phyloP scores from a whole-genome alignment of 495 filamentous ascomycete genomes.

The Neurospora sp. region DNA sequence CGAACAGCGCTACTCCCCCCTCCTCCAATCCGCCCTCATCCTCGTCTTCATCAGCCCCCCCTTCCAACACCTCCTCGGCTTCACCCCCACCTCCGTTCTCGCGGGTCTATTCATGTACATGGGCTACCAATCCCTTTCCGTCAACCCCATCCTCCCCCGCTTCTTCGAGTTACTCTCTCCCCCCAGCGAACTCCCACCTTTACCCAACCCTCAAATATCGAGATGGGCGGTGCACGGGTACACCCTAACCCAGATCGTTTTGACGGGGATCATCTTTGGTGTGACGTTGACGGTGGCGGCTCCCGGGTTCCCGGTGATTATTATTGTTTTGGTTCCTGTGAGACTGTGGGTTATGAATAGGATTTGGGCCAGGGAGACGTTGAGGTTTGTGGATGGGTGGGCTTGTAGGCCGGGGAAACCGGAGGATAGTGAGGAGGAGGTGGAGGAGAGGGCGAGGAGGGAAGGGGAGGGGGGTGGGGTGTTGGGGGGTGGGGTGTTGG shows the following conservation, averaged over 20 bases:
- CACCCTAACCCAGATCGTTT: slow-evolving; percentile 50
- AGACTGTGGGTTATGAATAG: slow-evolving; percentile 53
- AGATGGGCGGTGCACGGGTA: slow-evolving; percentile 52
- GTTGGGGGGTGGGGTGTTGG: not conserved
- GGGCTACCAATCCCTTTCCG: slow-evolving; percentile 60
- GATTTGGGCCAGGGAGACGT: slow-evolving; percentile 51
- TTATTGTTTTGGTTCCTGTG: slow-evolving; percentile 56
- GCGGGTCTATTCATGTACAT: slow-evolving; percentile 65
- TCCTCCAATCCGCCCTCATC: slow-evolving; percentile 54
- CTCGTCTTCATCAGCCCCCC: slow-evolving; percentile 54
- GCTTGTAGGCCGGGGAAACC: slow-evolving; percentile 59
- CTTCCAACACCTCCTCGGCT: slow-evolving; percentile 57
- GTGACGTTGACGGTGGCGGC: slow-evolving; percentile 55
- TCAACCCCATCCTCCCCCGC: slow-evolving; percentile 58
- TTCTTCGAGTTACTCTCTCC: slow-evolving; percentile 56
- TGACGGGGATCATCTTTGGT: slow-evolving; percentile 53
- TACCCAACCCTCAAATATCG: slow-evolving; percentile 25
- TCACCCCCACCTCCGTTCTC: slow-evolving; percentile 59
- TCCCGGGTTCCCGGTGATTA: slow-evolving; percentile 57
- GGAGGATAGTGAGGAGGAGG: slow-evolving; percentile 42
- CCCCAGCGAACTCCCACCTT: slow-evolving; percentile 49
- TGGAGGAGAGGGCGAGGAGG: not conserved
- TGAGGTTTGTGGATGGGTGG: slow-evolving; percentile 59
- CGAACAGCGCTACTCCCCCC: slow-evolving; percentile 60
- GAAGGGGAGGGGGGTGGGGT: not conserved